Percentiles rank a stretch among this genome's conserved stretches.
Conservation (phyloP, 352 stramenopile genomes). For the Pythium brassicae region DNA sequence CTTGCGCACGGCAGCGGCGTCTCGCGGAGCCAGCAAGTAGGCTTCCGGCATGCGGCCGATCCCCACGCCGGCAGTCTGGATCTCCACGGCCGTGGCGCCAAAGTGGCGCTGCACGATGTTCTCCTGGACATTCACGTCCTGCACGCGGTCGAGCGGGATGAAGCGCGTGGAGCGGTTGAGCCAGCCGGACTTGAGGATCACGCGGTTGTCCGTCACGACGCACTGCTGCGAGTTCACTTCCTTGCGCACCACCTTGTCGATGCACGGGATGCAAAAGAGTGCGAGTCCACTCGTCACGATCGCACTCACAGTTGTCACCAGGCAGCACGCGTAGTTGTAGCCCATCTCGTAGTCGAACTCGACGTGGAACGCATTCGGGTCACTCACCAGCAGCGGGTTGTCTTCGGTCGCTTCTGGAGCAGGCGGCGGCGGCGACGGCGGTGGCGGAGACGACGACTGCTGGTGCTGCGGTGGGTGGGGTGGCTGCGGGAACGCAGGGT, state of each 20-base stretch:
- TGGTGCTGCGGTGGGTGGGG: not conserved
- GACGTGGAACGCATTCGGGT: conserved; percentile 9
- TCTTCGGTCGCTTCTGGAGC: conserved; percentile 1
- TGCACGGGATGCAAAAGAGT: conserved; percentile 12
- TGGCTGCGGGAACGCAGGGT: not conserved
- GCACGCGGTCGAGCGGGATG: conserved; percentile 40
- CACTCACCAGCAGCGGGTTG: conserved; percentile 1
- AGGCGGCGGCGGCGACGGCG: not conserved
- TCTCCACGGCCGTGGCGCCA: conserved; percentile 28
- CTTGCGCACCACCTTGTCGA: conserved; percentile 16
- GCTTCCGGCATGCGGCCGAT: conserved; percentile 17
- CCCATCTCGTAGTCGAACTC: conserved; percentile 21
- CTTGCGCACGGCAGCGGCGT: conserved; percentile 31
- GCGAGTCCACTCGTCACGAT: conserved; percentile 7
- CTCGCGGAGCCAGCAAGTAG: conserved; percentile 24
- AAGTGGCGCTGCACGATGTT: conserved; percentile 33
- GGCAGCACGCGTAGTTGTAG: conserved; percentile 12
- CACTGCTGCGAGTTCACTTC: conserved; percentile 32
- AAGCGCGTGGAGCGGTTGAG: conserved; percentile 34
- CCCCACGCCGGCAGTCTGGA: conserved; percentile 30
- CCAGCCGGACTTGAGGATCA: conserved; percentile 34
- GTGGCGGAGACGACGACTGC: not conserved
- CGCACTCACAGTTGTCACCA: conserved; percentile 6
- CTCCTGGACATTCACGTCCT: conserved; percentile 42
- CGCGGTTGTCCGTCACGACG: conserved; percentile 30